Evolutionary conservation across 768 basidiomycete species (phyloP).

Genomic region (Strobilomyces confusus): DNA sequence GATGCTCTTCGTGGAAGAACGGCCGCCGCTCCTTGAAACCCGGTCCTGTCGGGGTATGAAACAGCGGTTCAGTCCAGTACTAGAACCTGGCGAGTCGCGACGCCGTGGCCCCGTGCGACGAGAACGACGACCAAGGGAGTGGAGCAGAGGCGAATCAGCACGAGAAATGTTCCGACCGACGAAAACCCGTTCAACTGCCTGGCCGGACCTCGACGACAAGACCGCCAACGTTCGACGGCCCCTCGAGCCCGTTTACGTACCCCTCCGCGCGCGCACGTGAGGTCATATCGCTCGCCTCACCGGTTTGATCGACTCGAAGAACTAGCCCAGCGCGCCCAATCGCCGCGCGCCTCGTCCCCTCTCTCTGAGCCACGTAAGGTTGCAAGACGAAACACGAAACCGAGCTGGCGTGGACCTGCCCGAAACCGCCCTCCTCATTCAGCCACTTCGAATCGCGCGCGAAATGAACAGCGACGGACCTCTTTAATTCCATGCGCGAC

Average conservation of each 20-base stretch:
- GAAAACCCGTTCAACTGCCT: slow-evolving; percentile 5
- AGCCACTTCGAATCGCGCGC: no score
- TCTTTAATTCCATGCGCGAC: slow-evolving; percentile 5
- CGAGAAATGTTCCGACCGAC: slow-evolving; percentile 9
- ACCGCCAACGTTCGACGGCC: neutral
- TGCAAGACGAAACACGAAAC: slow-evolving; percentile 6
- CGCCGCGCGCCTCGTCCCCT: neutral
- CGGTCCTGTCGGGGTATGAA: neutral
- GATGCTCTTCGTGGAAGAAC: no score
- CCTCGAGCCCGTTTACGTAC: slow-evolving; percentile 7
- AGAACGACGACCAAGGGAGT: no score
- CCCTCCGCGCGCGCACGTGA: neutral
- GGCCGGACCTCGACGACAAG: neutral
- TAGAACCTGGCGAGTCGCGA: no score
- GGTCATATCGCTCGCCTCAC: slow-evolving; percentile 2
- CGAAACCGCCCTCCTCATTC: neutral
- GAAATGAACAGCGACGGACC: neutral
- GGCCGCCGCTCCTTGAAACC: neutral
- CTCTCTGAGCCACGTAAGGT: slow-evolving; percentile 9
- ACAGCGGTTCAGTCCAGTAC: neutral
- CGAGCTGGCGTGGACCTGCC: neutral
- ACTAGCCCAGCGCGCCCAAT: neutral
- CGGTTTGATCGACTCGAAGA: neutral
- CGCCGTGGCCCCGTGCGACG: no score
- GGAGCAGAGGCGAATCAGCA: neutral